phyloP scores from a whole-genome alignment of 192 early-diverging fungal genomes.

The Backusella morwellensis region DNA sequence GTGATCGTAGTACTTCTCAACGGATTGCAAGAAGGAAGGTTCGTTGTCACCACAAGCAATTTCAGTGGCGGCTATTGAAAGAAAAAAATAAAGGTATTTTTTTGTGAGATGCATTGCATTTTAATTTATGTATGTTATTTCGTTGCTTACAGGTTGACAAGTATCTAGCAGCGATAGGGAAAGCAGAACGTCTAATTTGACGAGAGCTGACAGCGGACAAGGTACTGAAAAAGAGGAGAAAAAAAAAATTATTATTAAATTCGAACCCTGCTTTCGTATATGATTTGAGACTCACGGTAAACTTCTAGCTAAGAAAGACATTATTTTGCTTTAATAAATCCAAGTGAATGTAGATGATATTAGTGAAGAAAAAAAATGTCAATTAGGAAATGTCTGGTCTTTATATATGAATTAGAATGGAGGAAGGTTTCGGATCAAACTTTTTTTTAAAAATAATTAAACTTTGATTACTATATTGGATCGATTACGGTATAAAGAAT shows the following conservation, averaged over 20 bases:
- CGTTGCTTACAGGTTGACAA: conserved; percentile 27
- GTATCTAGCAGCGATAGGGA: conserved; percentile 22
- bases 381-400: neutral
- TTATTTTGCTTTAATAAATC: neutral
- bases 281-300: neutral
- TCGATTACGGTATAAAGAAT: neutral
- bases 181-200: conserved; percentile 10
- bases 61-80: conserved; percentile 42
- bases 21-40: conserved; percentile 69
- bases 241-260: neutral
- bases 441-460: neutral
- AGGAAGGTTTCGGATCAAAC: neutral
- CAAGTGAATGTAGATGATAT: neutral
- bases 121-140: neutral
- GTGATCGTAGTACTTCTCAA: conserved; percentile 69
- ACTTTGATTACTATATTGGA: neutral
- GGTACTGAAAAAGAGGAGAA: neutral
- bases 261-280: neutral
- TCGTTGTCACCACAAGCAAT: conserved; percentile 62
- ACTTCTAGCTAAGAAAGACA: neutral
- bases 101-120: neutral
- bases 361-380: neutral
- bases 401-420: neutral
- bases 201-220: conserved; percentile 1
- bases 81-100: neutral